phyloP scores from a whole-genome alignment of 768 basidiomycete species.

The Terana coerulea region DNA sequence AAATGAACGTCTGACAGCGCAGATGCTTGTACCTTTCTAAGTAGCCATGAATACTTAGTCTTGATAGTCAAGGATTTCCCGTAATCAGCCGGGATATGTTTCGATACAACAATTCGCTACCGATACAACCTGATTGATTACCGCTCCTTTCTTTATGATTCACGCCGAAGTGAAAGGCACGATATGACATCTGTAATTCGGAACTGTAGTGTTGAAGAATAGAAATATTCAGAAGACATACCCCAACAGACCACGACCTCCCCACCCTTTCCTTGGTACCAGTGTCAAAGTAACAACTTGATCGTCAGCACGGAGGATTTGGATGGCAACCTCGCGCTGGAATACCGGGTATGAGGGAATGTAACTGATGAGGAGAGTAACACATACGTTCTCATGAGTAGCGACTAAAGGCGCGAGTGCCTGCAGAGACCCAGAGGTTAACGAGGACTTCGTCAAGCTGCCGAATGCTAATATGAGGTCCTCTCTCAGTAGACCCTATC shows the following conservation, averaged over 20 bases:
- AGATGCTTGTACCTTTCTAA: too few relatives aligned
- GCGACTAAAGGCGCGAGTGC: slow-evolving; percentile 72
- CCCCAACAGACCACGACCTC: slow-evolving; percentile 84
- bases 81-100: too few relatives aligned
- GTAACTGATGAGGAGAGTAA: not conserved
- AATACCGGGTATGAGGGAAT: slow-evolving; percentile 9
- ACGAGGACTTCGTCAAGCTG: slow-evolving; percentile 48
- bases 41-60: too few relatives aligned
- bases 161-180: slow-evolving; percentile 44
- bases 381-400: slow-evolving; percentile 73
- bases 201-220: not conserved
- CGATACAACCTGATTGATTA: too few relatives aligned
- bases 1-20: too few relatives aligned
- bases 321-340: slow-evolving; percentile 57
- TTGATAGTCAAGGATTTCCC: too few relatives aligned
- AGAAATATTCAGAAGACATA: slow-evolving; percentile 31
- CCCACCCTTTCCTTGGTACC: slow-evolving; percentile 55
- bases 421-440: slow-evolving; percentile 53
- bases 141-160: too few relatives aligned
- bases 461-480: slow-evolving; percentile 79
- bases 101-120: too few relatives aligned
- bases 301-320: slow-evolving; percentile 49
- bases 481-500: slow-evolving; percentile 61
- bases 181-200: slow-evolving; percentile 51
- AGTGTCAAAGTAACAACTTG: slow-evolving; percentile 28